Base-by-base conservation (phyloP, 2,329 filamentous ascomycete genomes). In the Aspergillus tanneri region DNA sequence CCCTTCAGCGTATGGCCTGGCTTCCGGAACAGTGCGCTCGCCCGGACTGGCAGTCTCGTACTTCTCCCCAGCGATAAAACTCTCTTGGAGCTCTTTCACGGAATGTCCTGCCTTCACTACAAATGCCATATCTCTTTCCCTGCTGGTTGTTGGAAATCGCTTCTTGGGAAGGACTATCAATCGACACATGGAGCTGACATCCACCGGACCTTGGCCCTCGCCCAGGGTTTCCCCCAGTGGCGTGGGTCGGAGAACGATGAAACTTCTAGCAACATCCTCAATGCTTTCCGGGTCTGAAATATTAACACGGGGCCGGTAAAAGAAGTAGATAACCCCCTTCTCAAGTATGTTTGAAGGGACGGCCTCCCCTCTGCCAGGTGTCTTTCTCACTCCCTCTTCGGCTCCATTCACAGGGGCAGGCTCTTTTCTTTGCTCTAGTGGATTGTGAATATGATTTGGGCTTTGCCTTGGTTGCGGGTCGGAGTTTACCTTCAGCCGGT, bases 321-420 rank as follows among this genome's bases (percentile, higher is more conserved):
- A 95, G 77, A 95, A 95, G 75, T 95, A 95, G 57, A 96, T 84
- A 58, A 93, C 80, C 3, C 90, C 90, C 62, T 93, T 95, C 63
- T 96, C 90, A 2, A 95, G 77, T 19, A 95, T 83, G 50, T 75
- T 84, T 5, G 79, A 81, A 1, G 82, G 75, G 30, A 79, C 68
- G 2, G 73, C 68, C 36, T 77, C 68, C 58, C 77, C 76, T 34
- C 80, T 75, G 42, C 77, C 64, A 14, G 75, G 67, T 2, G 79
- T 77, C 41, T 77, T 71, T 49, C 75, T 70, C 4, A 83, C 67
- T 2, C 79, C 76, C 16, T 66, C 60, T 27, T 40, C 53, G 22
- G 42, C 22, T 38, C 38, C 28, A 18, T 37, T 35, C 35, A 43
- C 45, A 12, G 44, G 14, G 10, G 12, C 22, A 35, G 39, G 10